A percentile compares a stretch with the other conserved stretches of the same genome.
Conservation (phyloP, 805 yeast species). For the Nakazawaea ishiwadae region DNA sequence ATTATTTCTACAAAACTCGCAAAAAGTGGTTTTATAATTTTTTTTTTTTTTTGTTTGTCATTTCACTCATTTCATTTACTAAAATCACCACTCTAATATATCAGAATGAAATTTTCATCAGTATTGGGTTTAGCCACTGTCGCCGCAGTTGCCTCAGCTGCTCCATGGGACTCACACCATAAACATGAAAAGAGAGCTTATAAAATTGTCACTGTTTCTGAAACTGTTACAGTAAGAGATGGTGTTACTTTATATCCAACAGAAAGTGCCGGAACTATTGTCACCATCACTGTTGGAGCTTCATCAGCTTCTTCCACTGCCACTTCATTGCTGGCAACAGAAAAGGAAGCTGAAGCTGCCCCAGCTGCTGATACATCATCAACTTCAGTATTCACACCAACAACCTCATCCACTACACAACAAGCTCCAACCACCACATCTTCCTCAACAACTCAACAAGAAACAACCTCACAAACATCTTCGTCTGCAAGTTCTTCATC, state of each 20-base stretch:
- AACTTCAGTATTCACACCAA: slow-evolving; percentile 18
- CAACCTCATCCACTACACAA: slow-evolving; percentile 20
- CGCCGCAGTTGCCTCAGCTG: slow-evolving; percentile 3
- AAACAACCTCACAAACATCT: slow-evolving; percentile 14
- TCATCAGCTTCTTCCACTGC: slow-evolving; percentile 9
- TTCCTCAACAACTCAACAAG: slow-evolving; percentile 14
- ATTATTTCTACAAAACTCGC: too few relatives aligned
- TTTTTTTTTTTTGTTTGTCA: too few relatives aligned
- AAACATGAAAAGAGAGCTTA: not conserved
- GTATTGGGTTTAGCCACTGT: slow-evolving; percentile 1
- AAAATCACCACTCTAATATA: too few relatives aligned
- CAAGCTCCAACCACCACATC: slow-evolving; percentile 17
- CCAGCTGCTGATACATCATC: slow-evolving; percentile 14
- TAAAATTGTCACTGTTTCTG: slow-evolving; percentile 7
- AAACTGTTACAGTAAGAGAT: not conserved
- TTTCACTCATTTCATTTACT: too few relatives aligned
- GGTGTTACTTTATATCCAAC: slow-evolving; percentile 6
- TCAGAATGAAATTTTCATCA: slow-evolving; percentile 1
- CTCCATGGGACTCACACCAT: slow-evolving; percentile 3
- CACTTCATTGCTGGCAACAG: slow-evolving; percentile 7
- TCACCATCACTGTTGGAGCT: slow-evolving; percentile 3
- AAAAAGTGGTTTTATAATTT: too few relatives aligned
- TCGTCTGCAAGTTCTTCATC: slow-evolving; percentile 20
- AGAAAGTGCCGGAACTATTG: not conserved
- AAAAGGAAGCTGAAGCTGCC: slow-evolving; percentile 13